Evolutionary conservation across 805 yeast genomes (phyloP), one percentile per base, ranked within the genome.

Genomic region (Monosporozyma yasuniensis): DNA sequence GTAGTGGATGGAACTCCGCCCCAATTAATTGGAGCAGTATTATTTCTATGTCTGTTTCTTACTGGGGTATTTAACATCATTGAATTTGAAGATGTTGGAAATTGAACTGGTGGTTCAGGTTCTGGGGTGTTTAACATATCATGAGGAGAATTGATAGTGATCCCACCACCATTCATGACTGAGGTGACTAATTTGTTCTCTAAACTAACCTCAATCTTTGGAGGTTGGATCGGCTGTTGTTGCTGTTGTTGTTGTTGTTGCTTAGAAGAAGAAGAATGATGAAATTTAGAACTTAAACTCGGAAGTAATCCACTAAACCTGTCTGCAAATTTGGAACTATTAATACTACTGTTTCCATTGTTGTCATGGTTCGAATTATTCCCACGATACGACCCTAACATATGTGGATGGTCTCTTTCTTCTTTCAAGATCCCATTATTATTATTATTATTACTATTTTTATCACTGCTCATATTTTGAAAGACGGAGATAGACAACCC

Each of bases 211-310:
- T 41, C 43, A 11, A 30, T 49, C 44, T 8, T 47, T 16, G 46
- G 47, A 42, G n/a, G 41, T 6, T 18, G 41, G 3, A 4, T 10
- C 7, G 8, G 41, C 23, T 37, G 41, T 18, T 37, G 23, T 4
- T 9, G 19, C 7, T 14, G 39, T 16, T 35, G 39, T 18, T n/a
- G 39, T 35, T 38, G 42, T 11, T 19, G 14, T 14, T 49, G 45
- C 47, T 47, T 51, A 7, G 58, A n/a, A n/a, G n/a, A n/a, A n/a
- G n/a, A n/a, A n/a, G n/a, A 52, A 47, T 53, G 53, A 27, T 66
- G 70, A 25, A 67, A 50, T 49, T 62, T 67, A 3, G 71, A 69
- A 53, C 69, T 64, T 12, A 67, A 59, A 4, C 60, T 61, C n/a
- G 71, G 71, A 16, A 67, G 51, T 42, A 67, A 50, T 48, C 61